These are phyloP conservation scores for Priceomyces fermenticarens DNA, from an alignment of 805 yeast species.

Conservation along the genomic window DNA sequence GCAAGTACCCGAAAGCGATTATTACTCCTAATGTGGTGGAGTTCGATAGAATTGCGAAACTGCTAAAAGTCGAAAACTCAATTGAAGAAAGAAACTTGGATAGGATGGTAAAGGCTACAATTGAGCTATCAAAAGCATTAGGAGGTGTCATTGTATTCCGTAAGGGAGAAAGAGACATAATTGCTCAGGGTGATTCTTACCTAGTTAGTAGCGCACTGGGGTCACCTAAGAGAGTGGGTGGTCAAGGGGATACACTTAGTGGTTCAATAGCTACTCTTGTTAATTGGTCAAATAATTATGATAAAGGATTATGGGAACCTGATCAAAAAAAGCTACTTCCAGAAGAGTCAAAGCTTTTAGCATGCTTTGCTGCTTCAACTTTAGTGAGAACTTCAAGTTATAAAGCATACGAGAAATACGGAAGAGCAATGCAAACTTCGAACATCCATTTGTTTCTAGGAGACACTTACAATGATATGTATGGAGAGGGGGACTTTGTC, in stretches of 20 bases:
- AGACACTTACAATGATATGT: conserved; percentile 53
- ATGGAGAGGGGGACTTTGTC: conserved; percentile 19
- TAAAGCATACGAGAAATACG: conserved; percentile 61
- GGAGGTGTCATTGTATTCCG: conserved; percentile 63
- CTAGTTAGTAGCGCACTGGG: conserved; percentile 54
- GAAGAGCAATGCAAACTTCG: conserved; percentile 82
- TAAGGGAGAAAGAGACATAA: conserved; percentile 69
- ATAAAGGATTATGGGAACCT: conserved; percentile 53
- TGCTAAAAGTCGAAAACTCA: conserved; percentile 35
- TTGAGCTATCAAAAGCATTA: conserved; percentile 44
- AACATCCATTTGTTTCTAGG: conserved; percentile 72
- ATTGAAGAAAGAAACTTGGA: conserved; percentile 13
- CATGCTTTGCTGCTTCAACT: conserved; percentile 70
- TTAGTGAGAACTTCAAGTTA: conserved; percentile 64
- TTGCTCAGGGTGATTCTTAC: conserved; percentile 47
- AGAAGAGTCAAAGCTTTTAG: conserved; percentile 40
- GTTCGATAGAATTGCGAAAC: conserved; percentile 63
- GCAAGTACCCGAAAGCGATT: conserved; percentile 57
- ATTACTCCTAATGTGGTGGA: conserved; percentile 91
- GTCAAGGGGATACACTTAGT: conserved; percentile 92
- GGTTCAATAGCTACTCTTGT: conserved; percentile 82
- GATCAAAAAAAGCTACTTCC: conserved; percentile 28
- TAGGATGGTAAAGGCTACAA: conserved; percentile 28
- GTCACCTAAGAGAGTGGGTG: conserved; percentile 81
- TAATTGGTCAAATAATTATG: conserved; percentile 75